These are phyloP conservation scores for Smallanthus sonchifolius DNA, from an alignment of 129 eudicot species.

Conservation along the genomic window DNA sequence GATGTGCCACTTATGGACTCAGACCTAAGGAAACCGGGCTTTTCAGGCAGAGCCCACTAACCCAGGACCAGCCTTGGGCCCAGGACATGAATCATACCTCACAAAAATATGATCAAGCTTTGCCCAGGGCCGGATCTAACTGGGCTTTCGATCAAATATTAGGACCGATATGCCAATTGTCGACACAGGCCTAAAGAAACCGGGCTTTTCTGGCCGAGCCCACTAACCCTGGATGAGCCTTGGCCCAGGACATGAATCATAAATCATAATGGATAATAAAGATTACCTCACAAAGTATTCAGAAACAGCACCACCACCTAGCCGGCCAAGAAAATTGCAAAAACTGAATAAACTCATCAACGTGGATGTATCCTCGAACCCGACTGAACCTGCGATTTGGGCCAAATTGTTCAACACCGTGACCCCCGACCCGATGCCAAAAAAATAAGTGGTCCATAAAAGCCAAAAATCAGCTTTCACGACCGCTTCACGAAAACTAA, in stretches of 20 bases:
- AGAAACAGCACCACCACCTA: slow-evolving; percentile 87
- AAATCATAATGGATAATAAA: not conserved
- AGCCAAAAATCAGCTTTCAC: slow-evolving; percentile 98
- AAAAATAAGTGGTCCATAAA: slow-evolving; percentile 70
- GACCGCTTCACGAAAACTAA: slow-evolving; percentile 65
- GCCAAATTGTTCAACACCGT: slow-evolving; percentile 94
- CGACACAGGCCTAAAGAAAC: not conserved
- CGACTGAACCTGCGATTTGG: slow-evolving; percentile 74
- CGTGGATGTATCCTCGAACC: slow-evolving; percentile 55
- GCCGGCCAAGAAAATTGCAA: slow-evolving; percentile 82
- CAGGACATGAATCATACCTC: not conserved
- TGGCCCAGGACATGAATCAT: not conserved
- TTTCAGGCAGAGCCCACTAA: not conserved
- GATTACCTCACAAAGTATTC: slow-evolving; percentile 80
- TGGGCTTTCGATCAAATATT: not conserved
- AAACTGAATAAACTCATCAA: slow-evolving; percentile 83
- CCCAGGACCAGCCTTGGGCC: not conserved
- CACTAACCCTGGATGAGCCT: not conserved
- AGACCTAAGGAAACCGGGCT: not conserved
- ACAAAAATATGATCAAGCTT: not conserved
- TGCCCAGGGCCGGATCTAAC: not conserved
- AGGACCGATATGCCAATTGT: not conserved
- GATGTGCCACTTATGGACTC: not conserved
- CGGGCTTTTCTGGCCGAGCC: not conserved
- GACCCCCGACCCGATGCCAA: slow-evolving; percentile 86